Evolutionary conservation across 331 rosid species (phyloP).

Genomic region (Acacia concinna): DNA sequence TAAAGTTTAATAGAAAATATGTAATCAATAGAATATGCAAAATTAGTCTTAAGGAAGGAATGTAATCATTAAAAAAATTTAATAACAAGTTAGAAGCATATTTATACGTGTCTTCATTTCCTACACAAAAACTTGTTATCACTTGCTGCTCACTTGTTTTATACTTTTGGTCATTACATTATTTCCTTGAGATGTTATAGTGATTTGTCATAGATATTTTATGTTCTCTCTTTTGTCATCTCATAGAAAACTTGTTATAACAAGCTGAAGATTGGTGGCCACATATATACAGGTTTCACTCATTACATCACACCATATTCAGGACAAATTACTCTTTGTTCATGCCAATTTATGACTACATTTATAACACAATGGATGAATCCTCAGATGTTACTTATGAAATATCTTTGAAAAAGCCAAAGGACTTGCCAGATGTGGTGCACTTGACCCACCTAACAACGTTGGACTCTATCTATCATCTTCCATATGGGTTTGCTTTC

Average conservation of each 20-base stretch:
- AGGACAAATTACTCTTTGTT: constrained; percentile 58
- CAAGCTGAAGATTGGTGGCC: not conserved
- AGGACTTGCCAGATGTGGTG: constrained; percentile 46
- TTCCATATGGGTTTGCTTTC: constrained; percentile 44
- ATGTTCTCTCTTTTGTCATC: not conserved
- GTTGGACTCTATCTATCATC: constrained; percentile 52
- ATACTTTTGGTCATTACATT: too few relatives aligned
- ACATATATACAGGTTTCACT: constrained; percentile 46
- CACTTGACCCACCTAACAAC: constrained; percentile 63
- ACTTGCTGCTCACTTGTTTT: too few relatives aligned
- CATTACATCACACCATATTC: constrained; percentile 65
- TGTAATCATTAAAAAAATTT: too few relatives aligned
- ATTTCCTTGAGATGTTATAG: too few relatives aligned
- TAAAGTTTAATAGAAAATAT: too few relatives aligned
- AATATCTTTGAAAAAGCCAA: constrained; percentile 36
- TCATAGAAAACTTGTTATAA: not conserved
- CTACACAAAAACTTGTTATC: too few relatives aligned
- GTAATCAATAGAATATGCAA: too few relatives aligned
- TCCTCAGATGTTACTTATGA: constrained; percentile 34
- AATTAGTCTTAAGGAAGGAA: not conserved
- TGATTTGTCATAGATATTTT: too few relatives aligned
- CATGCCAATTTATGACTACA: constrained; percentile 64
- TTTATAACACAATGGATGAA: constrained; percentile 52
- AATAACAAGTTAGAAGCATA: too few relatives aligned
- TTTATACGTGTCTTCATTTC: too few relatives aligned